Conservation (phyloP, 2,329 filamentous ascomycete genomes). For the Xylaria sp. region DNA sequence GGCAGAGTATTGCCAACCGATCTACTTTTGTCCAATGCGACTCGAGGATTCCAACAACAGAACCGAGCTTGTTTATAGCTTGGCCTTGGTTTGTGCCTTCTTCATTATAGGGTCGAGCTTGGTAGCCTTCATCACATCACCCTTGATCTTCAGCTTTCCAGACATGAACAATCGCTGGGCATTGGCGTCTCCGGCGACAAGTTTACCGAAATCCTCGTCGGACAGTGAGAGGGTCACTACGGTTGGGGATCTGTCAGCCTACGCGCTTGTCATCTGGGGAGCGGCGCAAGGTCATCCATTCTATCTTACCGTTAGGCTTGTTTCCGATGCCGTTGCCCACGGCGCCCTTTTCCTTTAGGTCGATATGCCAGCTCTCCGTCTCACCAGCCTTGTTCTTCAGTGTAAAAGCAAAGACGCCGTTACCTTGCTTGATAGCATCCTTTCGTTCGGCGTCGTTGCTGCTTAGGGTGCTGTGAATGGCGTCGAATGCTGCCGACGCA, state of each 20-base stretch:
- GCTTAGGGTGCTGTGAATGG: constrained; percentile 78
- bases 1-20: constrained; percentile 15
- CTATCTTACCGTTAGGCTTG: constrained; percentile 79
- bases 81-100: constrained; percentile 85
- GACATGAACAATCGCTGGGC: constrained; percentile 96
- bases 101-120: constrained; percentile 94
- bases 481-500: constrained; percentile 90
- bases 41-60: background rate
- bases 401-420: constrained; percentile 89
- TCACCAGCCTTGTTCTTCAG: constrained; percentile 88
- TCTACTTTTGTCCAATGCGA: constrained; percentile 25
- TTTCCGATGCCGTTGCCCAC: constrained; percentile 81
- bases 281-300: constrained; percentile 50
- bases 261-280: constrained; percentile 1
- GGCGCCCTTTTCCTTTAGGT: constrained; percentile 88
- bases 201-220: constrained; percentile 86
- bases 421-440: constrained; percentile 88
- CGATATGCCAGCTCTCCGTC: constrained; percentile 90
- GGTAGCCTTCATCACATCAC: constrained; percentile 98
- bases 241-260: constrained; percentile 15
- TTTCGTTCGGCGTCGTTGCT: constrained; percentile 76
- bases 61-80: constrained; percentile 72
- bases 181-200: constrained; percentile 89
- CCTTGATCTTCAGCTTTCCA: constrained; percentile 98
- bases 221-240: constrained; percentile 86